phyloP scores from a whole-genome alignment of 768 basidiomycete genomes.

The Tricholoma furcatifolium region DNA sequence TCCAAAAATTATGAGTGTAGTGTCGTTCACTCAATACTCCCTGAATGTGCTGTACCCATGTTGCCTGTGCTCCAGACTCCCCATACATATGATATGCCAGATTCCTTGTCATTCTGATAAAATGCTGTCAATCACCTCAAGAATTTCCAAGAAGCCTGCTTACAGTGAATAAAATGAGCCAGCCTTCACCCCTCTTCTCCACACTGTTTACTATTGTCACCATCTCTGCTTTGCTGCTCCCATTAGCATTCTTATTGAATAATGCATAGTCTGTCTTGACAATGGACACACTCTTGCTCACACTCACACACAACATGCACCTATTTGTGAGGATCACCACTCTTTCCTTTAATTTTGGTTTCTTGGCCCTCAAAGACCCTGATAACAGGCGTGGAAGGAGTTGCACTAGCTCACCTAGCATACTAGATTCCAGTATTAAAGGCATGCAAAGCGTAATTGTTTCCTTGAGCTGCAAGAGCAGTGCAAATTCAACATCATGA shows the following conservation, averaged over 20 bases:
- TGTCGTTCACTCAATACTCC: not conserved
- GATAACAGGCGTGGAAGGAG: slow-evolving; percentile 13
- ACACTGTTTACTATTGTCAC: not conserved
- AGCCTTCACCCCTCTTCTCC: slow-evolving; percentile 6
- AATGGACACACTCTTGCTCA: not conserved
- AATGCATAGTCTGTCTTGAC: slow-evolving; percentile 11
- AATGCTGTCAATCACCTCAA: not conserved
- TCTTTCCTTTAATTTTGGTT: slow-evolving; percentile 14
- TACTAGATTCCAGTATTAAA: slow-evolving; percentile 6
- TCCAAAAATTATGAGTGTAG: not conserved
- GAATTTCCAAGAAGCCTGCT: not conserved
- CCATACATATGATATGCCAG: slow-evolving; percentile 1
- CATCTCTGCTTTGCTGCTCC: not conserved
- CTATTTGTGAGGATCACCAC: slow-evolving; percentile 12
- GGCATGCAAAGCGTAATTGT: slow-evolving; percentile 7
- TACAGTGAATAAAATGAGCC: slow-evolving; percentile 10
- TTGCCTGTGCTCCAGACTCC: slow-evolving; percentile 4
- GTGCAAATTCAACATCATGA: not conserved
- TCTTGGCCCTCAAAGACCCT: slow-evolving; percentile 11
- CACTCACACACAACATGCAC: slow-evolving; percentile 12
- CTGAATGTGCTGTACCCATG: slow-evolving; percentile 6
- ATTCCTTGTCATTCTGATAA: slow-evolving; percentile 7
- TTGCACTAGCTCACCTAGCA: slow-evolving; percentile 4
- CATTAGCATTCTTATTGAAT: not conserved
- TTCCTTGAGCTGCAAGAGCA: slow-evolving; percentile 9